phyloP scores from a whole-genome alignment of 1,284 basidiomycete species.

The Ustilago cynodontis region DNA sequence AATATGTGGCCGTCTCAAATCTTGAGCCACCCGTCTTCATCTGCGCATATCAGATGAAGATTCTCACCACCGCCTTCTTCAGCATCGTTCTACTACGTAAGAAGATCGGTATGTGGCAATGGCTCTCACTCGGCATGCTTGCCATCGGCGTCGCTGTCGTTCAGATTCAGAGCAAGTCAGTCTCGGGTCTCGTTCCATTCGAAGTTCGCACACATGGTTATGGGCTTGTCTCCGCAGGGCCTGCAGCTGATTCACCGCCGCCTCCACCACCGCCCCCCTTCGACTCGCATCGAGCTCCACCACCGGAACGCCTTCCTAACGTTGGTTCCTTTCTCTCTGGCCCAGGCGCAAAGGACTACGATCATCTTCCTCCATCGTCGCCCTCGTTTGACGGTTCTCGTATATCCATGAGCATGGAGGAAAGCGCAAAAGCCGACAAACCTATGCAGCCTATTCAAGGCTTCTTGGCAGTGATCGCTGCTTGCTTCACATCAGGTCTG shows the following conservation, averaged over 20 bases:
- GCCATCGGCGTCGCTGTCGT: conserved; percentile 92
- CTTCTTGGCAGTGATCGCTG: conserved; percentile 84
- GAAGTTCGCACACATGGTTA: conserved; percentile 49
- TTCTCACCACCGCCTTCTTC: conserved; percentile 94
- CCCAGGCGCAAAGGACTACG: conserved; percentile 31
- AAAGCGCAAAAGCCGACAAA: conserved; percentile 38
- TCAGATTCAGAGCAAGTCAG: conserved; percentile 75
- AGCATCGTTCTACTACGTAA: conserved; percentile 89
- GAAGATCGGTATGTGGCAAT: conserved; percentile 80
- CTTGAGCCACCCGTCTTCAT: conserved; percentile 94
- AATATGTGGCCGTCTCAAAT: conserved; percentile 92
- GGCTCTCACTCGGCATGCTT: conserved; percentile 85
- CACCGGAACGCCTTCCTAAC: conserved; percentile 49
- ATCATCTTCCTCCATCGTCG: conserved; percentile 43
- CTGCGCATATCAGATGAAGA: conserved; percentile 75
- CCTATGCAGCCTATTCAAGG: conserved; percentile 85
- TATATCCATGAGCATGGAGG: conserved; percentile 56
- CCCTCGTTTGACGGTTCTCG: conserved; percentile 43
- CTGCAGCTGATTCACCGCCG: conserved; percentile 36
- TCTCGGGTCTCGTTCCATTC: conserved; percentile 50
- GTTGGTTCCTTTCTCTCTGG: conserved; percentile 40
- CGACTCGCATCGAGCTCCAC: conserved; percentile 59
- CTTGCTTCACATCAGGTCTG: conserved; percentile 96
- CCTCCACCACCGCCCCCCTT: conserved; percentile 64
- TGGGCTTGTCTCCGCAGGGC: conserved; percentile 43